Conservation (phyloP, 352 stramenopile species). For the Globisporangium viniferum region DNA sequence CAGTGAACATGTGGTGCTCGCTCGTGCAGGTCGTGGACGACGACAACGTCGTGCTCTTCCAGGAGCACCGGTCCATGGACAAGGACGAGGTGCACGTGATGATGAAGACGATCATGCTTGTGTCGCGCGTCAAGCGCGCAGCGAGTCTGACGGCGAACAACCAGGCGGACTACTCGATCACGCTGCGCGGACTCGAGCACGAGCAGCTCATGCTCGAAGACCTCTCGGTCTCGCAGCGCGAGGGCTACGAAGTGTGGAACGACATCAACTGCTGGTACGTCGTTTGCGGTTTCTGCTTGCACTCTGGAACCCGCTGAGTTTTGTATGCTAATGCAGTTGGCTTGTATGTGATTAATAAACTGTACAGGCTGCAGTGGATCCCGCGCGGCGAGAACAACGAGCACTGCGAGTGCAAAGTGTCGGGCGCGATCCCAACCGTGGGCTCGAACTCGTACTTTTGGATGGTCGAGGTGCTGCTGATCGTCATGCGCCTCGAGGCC, state of each 20-base stretch:
- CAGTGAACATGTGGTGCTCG: slow-evolving; percentile 17
- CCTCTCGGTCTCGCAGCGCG: slow-evolving; percentile 8
- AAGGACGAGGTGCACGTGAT: slow-evolving; percentile 9
- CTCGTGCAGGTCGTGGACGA: slow-evolving; percentile 18
- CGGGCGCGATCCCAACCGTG: slow-evolving; percentile 18
- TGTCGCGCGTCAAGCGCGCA: slow-evolving; percentile 7
- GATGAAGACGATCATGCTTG: slow-evolving; percentile 21
- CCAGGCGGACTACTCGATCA: slow-evolving; percentile 12
- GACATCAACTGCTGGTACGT: slow-evolving; percentile 19
- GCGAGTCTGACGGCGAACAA: background rate
- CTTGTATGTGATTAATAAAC: background rate
- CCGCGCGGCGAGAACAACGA: slow-evolving; percentile 10
- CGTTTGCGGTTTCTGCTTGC: background rate
- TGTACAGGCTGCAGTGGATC: slow-evolving; percentile 13
- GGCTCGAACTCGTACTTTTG: slow-evolving; percentile 21
- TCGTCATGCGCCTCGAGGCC: slow-evolving; percentile 16
- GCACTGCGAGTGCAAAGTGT: slow-evolving; percentile 16
- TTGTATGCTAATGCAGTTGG: background rate
- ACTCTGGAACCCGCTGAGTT: no score
- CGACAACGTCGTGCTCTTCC: slow-evolving; percentile 21
- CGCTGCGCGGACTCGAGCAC: slow-evolving; percentile 13
- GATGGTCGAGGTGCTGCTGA: slow-evolving; percentile 20
- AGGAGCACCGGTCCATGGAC: slow-evolving; percentile 21
- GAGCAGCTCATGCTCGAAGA: slow-evolving; percentile 18
- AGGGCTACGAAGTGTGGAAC: slow-evolving; percentile 22